Evolutionary conservation across 225 moss, liverwort and hornwort genomes (phyloP), one percentile per base, ranked within the genome.

Genomic region (Ulota crispa): DNA sequence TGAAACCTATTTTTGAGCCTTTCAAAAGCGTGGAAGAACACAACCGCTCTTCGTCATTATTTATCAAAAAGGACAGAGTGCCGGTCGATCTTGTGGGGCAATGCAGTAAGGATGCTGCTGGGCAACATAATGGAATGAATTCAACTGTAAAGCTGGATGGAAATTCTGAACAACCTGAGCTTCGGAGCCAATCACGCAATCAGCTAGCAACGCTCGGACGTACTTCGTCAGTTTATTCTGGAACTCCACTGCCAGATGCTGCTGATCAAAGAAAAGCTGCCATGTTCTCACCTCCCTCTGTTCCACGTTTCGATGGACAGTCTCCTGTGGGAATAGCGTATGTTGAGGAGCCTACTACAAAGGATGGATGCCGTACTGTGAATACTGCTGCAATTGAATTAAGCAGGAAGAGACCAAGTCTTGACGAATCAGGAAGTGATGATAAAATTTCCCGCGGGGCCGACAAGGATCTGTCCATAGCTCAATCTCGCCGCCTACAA

Each of bases 371-470:
- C 30, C 63, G 65, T 53, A 62, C 70, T 42, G 77, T 87, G 65
- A 84, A 66, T 36, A 87, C 87, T 70, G 34, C 69, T 70, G 82
- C 70, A 24, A 87, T 84, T 50, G 84, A 87, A 42, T 57, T 87
- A 70, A 88, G 59, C 74, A 85, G 68, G 68, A 74, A 45, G 67
- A 80, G 81, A 57, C 85, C 80, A 7, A 83, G 80, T 65, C 78
- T 85, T 24, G 36, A 81, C 31, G 64, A 80, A 34, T 76, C 34
- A 23, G 37, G 41, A 76, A 9, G 20, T 43, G 60, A 85, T 52
- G 73, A 77, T n/a, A 31, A 31, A 24, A 71, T 43, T 37, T 24
- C 47, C 6, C 32, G 37, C 31, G 42, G n/a, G 26, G 36, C 56
- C 45, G 72, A 56, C 18, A 85, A 77, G 52, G 78, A 83, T 64